These are phyloP conservation scores for Picochlorum costavermella DNA, from an alignment of 139 green algal species.

Conservation along the genomic window DNA sequence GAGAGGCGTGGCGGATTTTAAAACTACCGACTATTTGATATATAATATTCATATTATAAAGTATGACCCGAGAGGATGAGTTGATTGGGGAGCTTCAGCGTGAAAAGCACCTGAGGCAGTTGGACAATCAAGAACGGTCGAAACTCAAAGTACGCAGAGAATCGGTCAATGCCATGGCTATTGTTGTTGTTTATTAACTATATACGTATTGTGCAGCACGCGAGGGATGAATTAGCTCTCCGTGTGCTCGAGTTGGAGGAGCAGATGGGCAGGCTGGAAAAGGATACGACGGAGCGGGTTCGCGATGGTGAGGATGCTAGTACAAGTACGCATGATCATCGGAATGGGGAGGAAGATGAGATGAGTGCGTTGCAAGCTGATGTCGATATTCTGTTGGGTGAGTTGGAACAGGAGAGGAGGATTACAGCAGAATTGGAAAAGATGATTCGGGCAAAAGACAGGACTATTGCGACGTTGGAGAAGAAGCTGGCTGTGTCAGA, in stretches of 20 bases:
- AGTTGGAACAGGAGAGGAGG: constrained; percentile 20
- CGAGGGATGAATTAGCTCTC: constrained; percentile 12
- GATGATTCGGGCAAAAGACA: constrained; percentile 6
- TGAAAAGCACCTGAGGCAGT: constrained; percentile 1
- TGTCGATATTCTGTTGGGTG: constrained; percentile 18
- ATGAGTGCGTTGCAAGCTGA: constrained; percentile 7
- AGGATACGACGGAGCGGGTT: background rate
- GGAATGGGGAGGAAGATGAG: background rate
- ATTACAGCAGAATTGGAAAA: constrained; percentile 13
- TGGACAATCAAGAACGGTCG: constrained; percentile 6
- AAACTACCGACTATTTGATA: constrained; percentile 34
- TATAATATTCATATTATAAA: background rate
- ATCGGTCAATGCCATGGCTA: background rate
- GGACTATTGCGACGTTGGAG: background rate
- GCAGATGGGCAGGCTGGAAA: background rate
- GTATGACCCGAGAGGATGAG: background rate
- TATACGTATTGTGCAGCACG: background rate
- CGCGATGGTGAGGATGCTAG: background rate
- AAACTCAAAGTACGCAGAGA: constrained; percentile 4
- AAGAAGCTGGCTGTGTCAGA: constrained; percentile 19
- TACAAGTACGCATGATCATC: background rate
- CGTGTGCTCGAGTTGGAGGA: constrained; percentile 9
- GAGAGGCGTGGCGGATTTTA: constrained; percentile 53
- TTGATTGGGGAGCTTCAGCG: background rate
- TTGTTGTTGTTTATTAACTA: background rate